Conservation (phyloP, 2,329 filamentous ascomycete genomes). For the Colletotrichum gigasporum region DNA sequence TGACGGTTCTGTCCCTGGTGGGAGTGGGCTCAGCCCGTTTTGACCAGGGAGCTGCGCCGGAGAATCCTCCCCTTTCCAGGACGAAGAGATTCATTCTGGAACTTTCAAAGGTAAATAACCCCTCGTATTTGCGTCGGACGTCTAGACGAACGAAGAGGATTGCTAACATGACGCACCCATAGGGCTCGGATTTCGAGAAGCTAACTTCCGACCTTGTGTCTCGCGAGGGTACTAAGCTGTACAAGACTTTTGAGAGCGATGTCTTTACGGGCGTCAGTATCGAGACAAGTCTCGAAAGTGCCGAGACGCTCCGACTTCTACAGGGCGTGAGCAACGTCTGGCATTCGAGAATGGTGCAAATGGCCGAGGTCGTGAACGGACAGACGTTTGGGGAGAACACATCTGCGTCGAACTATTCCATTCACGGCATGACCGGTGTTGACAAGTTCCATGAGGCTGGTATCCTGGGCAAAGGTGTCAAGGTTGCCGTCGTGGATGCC, state of each 20-base stretch:
- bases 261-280: constrained; percentile 30
- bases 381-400: background rate
- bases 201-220: background rate
- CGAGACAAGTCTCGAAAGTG: background rate
- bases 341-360: constrained; percentile 17
- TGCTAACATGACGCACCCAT: background rate
- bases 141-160: background rate
- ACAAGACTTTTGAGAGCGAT: constrained; percentile 18
- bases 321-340: constrained; percentile 26
- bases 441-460: constrained; percentile 48
- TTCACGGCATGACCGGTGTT: constrained; percentile 51
- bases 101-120: background rate
- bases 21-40: background rate
- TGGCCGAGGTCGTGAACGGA: background rate
- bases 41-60: background rate
- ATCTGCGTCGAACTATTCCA: constrained; percentile 39
- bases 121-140: fast-evolving
- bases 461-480: constrained; percentile 47
- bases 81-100: constrained; percentile 28
- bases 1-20: background rate
- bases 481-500: constrained; percentile 50
- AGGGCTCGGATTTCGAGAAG: constrained; percentile 6
- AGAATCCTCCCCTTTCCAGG: background rate
- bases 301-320: constrained; percentile 7
- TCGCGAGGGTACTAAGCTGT: constrained; percentile 1